phyloP scores from a whole-genome alignment of 345 rosid genomes.

The Acer saccharum region DNA sequence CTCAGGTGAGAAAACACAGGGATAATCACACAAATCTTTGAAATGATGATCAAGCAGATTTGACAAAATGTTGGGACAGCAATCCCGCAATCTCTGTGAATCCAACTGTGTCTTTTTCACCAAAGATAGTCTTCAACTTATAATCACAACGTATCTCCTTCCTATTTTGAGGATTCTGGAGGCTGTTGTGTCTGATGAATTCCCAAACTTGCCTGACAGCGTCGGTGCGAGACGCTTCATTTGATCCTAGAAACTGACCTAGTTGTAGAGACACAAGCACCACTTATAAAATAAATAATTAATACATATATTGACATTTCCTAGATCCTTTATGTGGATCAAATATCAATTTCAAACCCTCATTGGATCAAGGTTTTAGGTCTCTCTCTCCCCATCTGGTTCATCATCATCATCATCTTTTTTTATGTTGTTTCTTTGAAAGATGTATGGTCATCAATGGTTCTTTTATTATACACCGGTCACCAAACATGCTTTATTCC shows the following conservation, averaged over 20 bases:
- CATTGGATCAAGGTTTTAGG: too few species aligned
- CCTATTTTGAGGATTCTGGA: constrained; percentile 52
- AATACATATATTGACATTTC: too few species aligned
- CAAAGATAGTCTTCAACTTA: constrained; percentile 33
- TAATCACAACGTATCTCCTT: constrained; percentile 35
- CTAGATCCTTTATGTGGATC: too few species aligned
- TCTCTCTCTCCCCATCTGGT: too few species aligned
- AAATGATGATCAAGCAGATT: constrained; percentile 16
- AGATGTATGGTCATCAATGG: too few species aligned
- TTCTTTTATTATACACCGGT: too few species aligned
- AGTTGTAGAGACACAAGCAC: constrained; percentile 37
- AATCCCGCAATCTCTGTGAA: constrained; percentile 34
- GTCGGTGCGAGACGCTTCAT: constrained; percentile 43
- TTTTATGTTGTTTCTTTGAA: too few species aligned
- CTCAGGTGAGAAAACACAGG: too few species aligned
- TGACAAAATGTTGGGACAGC: constrained; percentile 34
- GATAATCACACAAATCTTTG: too few species aligned
- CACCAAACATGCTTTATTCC: too few species aligned
- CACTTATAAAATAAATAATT: neutral
- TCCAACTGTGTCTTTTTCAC: constrained; percentile 35
- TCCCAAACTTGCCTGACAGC: constrained; percentile 57
- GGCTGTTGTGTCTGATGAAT: constrained; percentile 42
- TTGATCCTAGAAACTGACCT: constrained; percentile 40
- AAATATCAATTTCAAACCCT: too few species aligned
- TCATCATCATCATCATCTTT: too few species aligned